Base-by-base conservation (phyloP, 2,329 filamentous ascomycete species). In the Davidsoniella virescens region DNA sequence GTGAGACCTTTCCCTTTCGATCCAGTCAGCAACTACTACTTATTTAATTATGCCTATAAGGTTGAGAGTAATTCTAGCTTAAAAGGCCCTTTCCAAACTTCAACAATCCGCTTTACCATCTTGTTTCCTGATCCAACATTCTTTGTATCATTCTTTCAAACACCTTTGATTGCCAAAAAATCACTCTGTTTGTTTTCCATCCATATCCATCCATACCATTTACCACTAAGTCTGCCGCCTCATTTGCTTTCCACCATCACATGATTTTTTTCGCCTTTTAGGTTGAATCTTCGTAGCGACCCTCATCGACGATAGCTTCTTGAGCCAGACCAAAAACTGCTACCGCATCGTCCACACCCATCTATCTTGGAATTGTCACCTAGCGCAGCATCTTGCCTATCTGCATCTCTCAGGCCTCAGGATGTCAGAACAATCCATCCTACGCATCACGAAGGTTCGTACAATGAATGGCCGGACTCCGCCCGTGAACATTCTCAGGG, bases 401-500 rank as follows among this genome's bases (percentile, higher is more conserved):
- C 9, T 44, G 17, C 42, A 23, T n/a, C 17, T 33, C 23, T 26
- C 18, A 12, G 20, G 26, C 39, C 7, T 47, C 60, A 62, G 55
- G 59, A 86, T 86, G 81, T 78, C 82, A 55, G 87, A 92, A 65
- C 86, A 93, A 65, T 86, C 84, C 53, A 85, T 93, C 59, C 80
- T 94, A 58, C 83, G 87, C 56, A 90, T 94, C 65, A 84, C 84
- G 56, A 84, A 86, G 70, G 83, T 87, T 70, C 23, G 49, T 50
- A 23, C n/a, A 39, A n/a, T 18, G 25, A 38, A 14, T 25, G 29
- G 26, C 39, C 16, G n/a, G 36, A 20, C n/a, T 49, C 16, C 26
- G 17, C 18, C 39, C 17, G 8, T n/a, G 39, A 17, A n/a, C 42
- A 12, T 36, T 42, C 20, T 26, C 18, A 14, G 18, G 36, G 36